These are phyloP conservation scores for Plectosphaerella cucumerina DNA, from an alignment of 2,329 filamentous ascomycete genomes.

Conservation along the genomic window DNA sequence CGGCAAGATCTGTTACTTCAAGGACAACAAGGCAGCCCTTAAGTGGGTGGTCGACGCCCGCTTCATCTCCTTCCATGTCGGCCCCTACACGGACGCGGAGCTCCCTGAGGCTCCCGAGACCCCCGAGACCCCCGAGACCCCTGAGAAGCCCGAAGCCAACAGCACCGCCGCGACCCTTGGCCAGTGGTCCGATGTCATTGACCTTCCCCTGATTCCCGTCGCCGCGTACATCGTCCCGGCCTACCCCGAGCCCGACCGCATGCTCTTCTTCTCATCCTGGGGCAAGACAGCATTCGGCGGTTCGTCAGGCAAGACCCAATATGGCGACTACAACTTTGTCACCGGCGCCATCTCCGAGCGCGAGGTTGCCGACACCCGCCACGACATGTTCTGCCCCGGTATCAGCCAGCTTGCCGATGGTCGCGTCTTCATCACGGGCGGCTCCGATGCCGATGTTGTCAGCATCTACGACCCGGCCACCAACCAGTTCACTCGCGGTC, in stretches of 20 bases:
- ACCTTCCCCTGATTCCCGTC: constrained; percentile 20
- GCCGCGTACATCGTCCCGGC: constrained; percentile 21
- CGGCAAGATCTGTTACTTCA: constrained; percentile 16
- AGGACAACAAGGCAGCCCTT: constrained; percentile 4
- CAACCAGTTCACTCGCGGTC: constrained; percentile 31
- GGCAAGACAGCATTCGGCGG: constrained; percentile 18
- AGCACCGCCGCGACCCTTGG: constrained; percentile 13
- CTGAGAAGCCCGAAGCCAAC: constrained; percentile 3
- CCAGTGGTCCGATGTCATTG: constrained; percentile 18
- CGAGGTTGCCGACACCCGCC: constrained; percentile 34
- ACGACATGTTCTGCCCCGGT: constrained; percentile 56
- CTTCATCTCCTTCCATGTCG: constrained; percentile 15
- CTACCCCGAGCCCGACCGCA: constrained; percentile 15
- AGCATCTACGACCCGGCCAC: constrained; percentile 40
- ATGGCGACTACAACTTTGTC: constrained; percentile 16
- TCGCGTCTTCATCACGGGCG: constrained; percentile 49
- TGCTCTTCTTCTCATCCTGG: constrained; percentile 20
- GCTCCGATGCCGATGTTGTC: constrained; percentile 41
- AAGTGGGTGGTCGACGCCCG: constrained; percentile 14
- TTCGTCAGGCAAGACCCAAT: constrained; percentile 14
- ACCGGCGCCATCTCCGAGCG: constrained; percentile 22
- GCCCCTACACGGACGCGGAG: constrained; percentile 6
- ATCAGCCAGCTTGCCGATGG: constrained; percentile 45
- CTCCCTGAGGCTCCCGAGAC: background rate
- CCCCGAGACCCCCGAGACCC: background rate